These are phyloP conservation scores for Phytophthora foliorum DNA, from an alignment of 352 stramenopile species.

Conservation along the genomic window DNA sequence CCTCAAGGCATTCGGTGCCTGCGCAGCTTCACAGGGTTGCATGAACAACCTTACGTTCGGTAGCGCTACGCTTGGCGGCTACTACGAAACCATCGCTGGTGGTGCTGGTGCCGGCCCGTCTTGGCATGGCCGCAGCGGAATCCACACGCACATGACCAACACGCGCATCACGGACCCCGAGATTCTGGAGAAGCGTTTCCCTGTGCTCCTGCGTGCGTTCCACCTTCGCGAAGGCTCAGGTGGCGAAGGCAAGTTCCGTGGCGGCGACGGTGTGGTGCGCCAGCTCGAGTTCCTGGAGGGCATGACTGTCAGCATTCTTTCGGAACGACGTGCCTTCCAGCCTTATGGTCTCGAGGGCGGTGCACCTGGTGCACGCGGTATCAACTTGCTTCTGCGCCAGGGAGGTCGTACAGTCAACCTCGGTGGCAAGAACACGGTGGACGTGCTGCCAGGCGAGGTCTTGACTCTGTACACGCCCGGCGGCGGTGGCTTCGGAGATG, in stretches of 20 bases:
- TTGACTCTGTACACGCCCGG: slow-evolving; percentile 97
- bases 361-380: slow-evolving; percentile 88
- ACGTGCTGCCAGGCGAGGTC: slow-evolving; percentile 92
- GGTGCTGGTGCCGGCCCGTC: slow-evolving; percentile 96
- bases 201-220: slow-evolving; percentile 90
- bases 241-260: slow-evolving; percentile 90
- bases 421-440: slow-evolving; percentile 96
- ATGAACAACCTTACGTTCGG: slow-evolving; percentile 99
- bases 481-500: slow-evolving; percentile 94
- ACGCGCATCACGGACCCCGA: slow-evolving; percentile 99
- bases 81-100: slow-evolving; percentile 99
- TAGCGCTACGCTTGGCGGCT: slow-evolving; percentile 94
- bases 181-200: slow-evolving; percentile 98
- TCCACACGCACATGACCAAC: slow-evolving; percentile 99
- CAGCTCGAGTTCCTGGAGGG: slow-evolving; percentile 96
- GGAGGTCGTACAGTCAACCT: slow-evolving; percentile 81
- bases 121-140: slow-evolving; percentile 96
- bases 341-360: slow-evolving; percentile 97
- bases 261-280: slow-evolving; percentile 97
- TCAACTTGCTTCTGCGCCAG: slow-evolving; percentile 92
- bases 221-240: slow-evolving; percentile 90
- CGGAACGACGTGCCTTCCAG: slow-evolving; percentile 95
- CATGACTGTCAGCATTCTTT: slow-evolving; percentile 98
- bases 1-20: slow-evolving; percentile 96
- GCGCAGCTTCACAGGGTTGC: slow-evolving; percentile 97